Evolutionary conservation across 345 rosid species (phyloP).

Genomic region (Dipteronia sinensis): DNA sequence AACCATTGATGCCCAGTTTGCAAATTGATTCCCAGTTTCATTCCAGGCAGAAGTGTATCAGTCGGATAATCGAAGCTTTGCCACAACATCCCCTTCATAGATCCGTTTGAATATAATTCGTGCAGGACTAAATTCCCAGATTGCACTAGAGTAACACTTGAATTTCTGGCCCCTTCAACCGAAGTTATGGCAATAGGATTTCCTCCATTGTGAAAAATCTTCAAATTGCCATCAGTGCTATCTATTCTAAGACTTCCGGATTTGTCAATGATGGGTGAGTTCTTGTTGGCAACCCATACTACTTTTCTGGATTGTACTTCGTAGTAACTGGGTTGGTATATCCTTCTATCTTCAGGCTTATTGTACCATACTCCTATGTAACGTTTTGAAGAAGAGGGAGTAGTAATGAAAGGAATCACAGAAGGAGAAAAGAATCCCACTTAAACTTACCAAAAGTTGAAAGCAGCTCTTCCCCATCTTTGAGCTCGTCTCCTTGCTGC

Average conservation of each 20-base stretch:
- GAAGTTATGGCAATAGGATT: neutral
- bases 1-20: neutral
- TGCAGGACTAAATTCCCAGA: constrained; percentile 21
- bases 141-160: constrained; percentile 5
- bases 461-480: too few relatives aligned
- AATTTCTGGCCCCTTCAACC: neutral
- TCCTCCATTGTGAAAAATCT: neutral
- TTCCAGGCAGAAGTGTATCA: constrained; percentile 29
- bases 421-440: too few relatives aligned
- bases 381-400: too few relatives aligned
- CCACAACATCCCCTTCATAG: constrained; percentile 19
- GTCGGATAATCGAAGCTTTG: constrained; percentile 36
- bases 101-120: constrained; percentile 19
- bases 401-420: too few relatives aligned
- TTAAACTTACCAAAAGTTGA: too few relatives aligned
- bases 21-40: constrained; percentile 19
- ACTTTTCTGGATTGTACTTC: too few relatives aligned
- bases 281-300: constrained; percentile 23
- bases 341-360: too few relatives aligned
- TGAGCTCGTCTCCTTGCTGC: too few relatives aligned
- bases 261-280: neutral
- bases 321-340: too few relatives aligned
- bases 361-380: too few relatives aligned
- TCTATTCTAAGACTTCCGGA: constrained; percentile 14
- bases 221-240: constrained; percentile 1